These are phyloP conservation scores for Oryza rufipogon DNA, from an alignment of 176 grass and related monocot species.

Conservation along the genomic window DNA sequence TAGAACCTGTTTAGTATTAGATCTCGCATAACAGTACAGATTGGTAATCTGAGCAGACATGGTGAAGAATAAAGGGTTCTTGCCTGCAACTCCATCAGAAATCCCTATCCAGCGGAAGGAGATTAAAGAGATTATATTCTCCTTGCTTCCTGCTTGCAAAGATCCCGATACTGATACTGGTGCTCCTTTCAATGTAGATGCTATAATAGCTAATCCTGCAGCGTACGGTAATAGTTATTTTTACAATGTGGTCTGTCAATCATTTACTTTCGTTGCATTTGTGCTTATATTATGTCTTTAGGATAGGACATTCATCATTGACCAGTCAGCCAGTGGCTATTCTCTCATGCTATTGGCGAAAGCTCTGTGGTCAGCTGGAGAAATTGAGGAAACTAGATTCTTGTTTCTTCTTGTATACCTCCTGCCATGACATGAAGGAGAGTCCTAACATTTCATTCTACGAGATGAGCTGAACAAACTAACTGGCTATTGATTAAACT, in stretches of 20 bases:
- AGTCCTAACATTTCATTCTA: too few relatives aligned
- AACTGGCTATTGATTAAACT: too few relatives aligned
- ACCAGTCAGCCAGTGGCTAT: background rate
- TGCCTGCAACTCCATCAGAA: slow-evolving; percentile 72
- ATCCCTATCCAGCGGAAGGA: slow-evolving; percentile 79
- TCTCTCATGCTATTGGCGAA: background rate
- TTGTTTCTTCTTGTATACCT: background rate
- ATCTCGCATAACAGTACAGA: slow-evolving; percentile 36
- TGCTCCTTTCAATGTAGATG: slow-evolving; percentile 62
- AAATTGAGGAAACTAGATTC: background rate
- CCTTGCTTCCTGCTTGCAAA: slow-evolving; percentile 71
- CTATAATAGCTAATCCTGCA: slow-evolving; percentile 87
- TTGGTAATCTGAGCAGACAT: slow-evolving; percentile 69
- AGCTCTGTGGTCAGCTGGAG: background rate
- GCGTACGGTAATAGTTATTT: slow-evolving; percentile 61
- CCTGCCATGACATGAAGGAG: too few relatives aligned
- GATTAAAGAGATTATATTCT: slow-evolving; percentile 84
- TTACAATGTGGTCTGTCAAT: background rate
- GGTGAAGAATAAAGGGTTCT: slow-evolving; percentile 95
- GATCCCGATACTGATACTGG: slow-evolving; percentile 65
- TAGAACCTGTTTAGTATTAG: slow-evolving; percentile 30
- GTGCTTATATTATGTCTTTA: background rate
- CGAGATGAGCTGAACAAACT: too few relatives aligned
- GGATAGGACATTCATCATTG: background rate
- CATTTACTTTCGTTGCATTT: background rate